phyloP scores from a whole-genome alignment of 129 eudicot genomes.

The Lactuca saligna region DNA sequence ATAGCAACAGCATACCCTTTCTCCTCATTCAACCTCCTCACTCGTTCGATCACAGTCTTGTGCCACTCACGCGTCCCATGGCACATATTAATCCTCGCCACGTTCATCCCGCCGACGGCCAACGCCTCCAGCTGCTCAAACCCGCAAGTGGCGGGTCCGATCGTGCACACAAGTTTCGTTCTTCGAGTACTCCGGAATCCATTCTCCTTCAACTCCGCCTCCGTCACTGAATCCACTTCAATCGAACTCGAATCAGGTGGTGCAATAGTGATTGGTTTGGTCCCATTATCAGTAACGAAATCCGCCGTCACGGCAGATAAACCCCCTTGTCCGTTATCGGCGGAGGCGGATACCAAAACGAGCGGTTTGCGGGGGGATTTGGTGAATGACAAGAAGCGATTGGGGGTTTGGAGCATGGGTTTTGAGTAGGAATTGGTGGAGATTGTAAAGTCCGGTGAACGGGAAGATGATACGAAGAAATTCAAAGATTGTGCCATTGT shows the following conservation, averaged over 20 bases:
- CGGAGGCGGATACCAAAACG: constrained; percentile 24
- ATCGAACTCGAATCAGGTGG: constrained; percentile 36
- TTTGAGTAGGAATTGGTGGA: constrained; percentile 34
- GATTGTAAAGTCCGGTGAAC: constrained; percentile 25
- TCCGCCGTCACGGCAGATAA: constrained; percentile 3
- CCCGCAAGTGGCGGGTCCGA: constrained; percentile 77
- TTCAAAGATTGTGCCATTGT: constrained; percentile 65
- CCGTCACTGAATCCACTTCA: constrained; percentile 87
- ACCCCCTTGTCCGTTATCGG: constrained; percentile 39
- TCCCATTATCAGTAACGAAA: constrained; percentile 7
- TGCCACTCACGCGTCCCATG: constrained; percentile 96
- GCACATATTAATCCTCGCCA: constrained; percentile 94
- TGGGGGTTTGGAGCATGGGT: constrained; percentile 25
- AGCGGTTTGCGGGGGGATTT: constrained; percentile 3
- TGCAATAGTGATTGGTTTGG: not conserved
- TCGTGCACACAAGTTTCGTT: constrained; percentile 87
- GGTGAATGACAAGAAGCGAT: constrained; percentile 16
- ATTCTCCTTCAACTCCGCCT: constrained; percentile 85
- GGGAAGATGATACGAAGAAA: constrained; percentile 49
- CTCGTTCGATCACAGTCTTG: constrained; percentile 59
- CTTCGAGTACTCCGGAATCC: constrained; percentile 90
- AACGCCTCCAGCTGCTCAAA: constrained; percentile 73
- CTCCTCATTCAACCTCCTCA: constrained; percentile 85
- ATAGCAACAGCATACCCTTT: constrained; percentile 87
- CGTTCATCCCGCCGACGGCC: constrained; percentile 96